Percentiles rank a stretch among this genome's conserved stretches.
phyloP scores from a whole-genome alignment of 129 eudicot genomes.

The Ambrosia trifida region DNA sequence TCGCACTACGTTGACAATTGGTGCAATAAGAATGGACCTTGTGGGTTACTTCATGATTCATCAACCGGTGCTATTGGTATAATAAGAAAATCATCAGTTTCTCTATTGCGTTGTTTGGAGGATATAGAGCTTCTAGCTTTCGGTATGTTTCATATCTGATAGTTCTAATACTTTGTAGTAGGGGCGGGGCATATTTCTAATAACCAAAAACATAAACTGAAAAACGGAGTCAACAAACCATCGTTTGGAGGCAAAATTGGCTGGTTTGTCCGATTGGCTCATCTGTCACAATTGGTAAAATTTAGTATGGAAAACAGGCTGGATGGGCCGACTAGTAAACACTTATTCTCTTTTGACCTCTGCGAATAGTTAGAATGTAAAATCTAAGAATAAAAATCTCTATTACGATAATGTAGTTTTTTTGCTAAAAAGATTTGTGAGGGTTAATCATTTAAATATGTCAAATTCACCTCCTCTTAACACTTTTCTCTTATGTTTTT shows the following conservation, averaged over 20 bases:
- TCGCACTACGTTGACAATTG: slow-evolving; percentile 61
- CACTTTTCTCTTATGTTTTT: neutral
- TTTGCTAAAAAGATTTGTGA: neutral
- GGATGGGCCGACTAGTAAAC: too few species aligned
- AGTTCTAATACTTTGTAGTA: neutral
- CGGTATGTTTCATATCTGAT: slow-evolving; percentile 43
- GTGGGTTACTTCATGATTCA: slow-evolving; percentile 68
- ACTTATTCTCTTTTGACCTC: too few species aligned
- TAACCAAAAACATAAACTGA: slow-evolving; percentile 8
- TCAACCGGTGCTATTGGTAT: slow-evolving; percentile 70
- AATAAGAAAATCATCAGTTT: slow-evolving; percentile 67
- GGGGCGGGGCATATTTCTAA: neutral
- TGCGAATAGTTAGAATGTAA: too few species aligned
- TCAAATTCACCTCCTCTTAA: neutral
- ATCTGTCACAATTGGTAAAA: neutral
- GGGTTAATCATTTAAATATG: neutral
- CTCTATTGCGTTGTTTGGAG: slow-evolving; percentile 77
- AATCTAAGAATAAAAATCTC: too few species aligned
- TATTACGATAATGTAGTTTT: neutral
- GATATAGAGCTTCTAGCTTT: slow-evolving; percentile 70
- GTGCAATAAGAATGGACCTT: slow-evolving; percentile 67
- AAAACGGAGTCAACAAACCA: slow-evolving; percentile 6
- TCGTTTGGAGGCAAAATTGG: neutral
- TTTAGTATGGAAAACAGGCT: neutral
- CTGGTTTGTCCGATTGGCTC: neutral